Evolutionary conservation across 169 alveolate genomes (phyloP), one percentile per base, ranked within the genome.

Genomic region (Cryptosporidium sp.): DNA sequence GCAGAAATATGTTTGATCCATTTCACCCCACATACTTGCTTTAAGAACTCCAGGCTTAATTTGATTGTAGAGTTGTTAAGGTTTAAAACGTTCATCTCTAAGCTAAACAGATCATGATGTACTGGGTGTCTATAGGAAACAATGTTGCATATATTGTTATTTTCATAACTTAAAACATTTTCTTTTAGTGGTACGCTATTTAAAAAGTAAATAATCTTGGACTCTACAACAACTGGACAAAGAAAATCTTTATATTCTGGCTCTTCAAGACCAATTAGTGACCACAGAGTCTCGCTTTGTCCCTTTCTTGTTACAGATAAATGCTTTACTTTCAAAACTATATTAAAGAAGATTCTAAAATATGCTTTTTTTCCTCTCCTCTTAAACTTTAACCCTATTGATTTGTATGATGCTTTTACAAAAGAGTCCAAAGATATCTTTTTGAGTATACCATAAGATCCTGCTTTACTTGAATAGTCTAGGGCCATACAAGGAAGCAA

Each of bases 341-440:
- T 50, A 23, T 71, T 31, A 14, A 71, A 37, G 50, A 71, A 71
- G 9, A 71, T 48, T 33, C 50, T 23, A 21, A 29, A 33, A 35
- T 21, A 21, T 21, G 52, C 33, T 51, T 21, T 71, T 10, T 43
- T 29, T 29, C 43, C 37, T 29, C 26, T 43, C 33, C 29, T 80
- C 37, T 26, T 62, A n/a, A 80, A 21, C 23, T 67, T 55, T 3
- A 80, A 26, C 7, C 89, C 89, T 21, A 80, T 80, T 12, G 89
- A 80, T 65, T 80, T 80, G 41, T 80, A 80, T 12, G 89, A 65
- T 33, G 89, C 69, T 29, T 12, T 73, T 23, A 73, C 68, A 33
- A 73, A 73, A 23, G 86, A 52, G 35, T 73, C 55, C 33, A 55
- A 9, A 3, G 75, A 48, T 45, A 80, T 41, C n/a, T 21, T 43